Evolutionary conservation across 257 asterid species (phyloP).

Genomic region (Mitragyna speciosa): DNA sequence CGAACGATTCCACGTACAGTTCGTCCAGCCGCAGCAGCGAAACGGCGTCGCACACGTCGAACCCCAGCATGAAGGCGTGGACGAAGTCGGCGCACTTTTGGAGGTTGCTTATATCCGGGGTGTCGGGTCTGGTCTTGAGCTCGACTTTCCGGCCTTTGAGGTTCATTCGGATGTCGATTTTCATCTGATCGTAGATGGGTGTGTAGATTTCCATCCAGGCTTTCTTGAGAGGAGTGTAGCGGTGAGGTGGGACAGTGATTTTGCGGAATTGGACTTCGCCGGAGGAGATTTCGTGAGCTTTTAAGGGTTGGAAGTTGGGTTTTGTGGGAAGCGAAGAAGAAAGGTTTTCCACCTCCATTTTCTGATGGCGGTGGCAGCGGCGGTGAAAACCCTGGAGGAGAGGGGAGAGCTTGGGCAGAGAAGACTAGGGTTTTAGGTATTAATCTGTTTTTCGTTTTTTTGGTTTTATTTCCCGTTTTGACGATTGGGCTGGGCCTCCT

Average conservation of each 20-base stretch:
- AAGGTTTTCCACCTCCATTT: slow-evolving; percentile 49
- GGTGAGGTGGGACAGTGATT: slow-evolving; percentile 65
- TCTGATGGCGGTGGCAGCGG: slow-evolving; percentile 16
- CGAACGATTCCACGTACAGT: slow-evolving; percentile 76
- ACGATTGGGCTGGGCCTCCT: neutral
- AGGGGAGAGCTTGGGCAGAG: neutral
- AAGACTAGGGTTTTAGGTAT: slow-evolving; percentile 4
- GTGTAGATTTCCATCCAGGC: slow-evolving; percentile 76
- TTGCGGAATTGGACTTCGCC: slow-evolving; percentile 79
- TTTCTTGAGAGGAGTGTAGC: slow-evolving; percentile 80
- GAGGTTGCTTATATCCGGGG: slow-evolving; percentile 84
- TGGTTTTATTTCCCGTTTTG: neutral
- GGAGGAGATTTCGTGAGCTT: slow-evolving; percentile 72
- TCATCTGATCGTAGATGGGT: slow-evolving; percentile 72
- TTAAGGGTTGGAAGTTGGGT: slow-evolving; percentile 67
- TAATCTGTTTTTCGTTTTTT: neutral
- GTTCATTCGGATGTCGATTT: slow-evolving; percentile 83
- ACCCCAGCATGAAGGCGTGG: slow-evolving; percentile 86
- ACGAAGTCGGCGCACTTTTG: slow-evolving; percentile 90
- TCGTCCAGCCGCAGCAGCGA: slow-evolving; percentile 81
- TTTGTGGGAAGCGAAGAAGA: slow-evolving; percentile 34
- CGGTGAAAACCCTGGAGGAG: neutral
- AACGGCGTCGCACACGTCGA: slow-evolving; percentile 64
- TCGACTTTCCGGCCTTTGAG: slow-evolving; percentile 78
- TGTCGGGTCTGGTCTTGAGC: slow-evolving; percentile 73